A percentile compares a stretch with the other conserved stretches of the same genome.
Conservation (phyloP, 2,329 filamentous ascomycete genomes). For the Sclerotinia glacialis region DNA sequence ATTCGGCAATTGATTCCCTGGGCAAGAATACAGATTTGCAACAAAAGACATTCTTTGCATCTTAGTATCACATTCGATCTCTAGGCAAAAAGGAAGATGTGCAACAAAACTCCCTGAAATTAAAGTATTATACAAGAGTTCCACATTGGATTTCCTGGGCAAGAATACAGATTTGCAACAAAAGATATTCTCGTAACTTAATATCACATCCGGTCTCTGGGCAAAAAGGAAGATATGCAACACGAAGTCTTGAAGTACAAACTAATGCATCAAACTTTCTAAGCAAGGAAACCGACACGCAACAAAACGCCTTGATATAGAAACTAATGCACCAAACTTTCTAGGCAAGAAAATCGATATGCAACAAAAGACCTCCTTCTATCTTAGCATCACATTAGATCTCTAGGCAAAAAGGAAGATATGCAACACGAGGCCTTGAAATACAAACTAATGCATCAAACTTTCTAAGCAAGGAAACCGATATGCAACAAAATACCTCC, state of each 20-base stretch:
- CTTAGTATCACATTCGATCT: too few species aligned
- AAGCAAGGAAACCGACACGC: background rate
- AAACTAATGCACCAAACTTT: background rate
- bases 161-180: background rate
- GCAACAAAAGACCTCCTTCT: too few species aligned
- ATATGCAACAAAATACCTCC: background rate
- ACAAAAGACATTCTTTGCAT: too few species aligned
- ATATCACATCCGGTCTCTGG: background rate
- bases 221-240: background rate
- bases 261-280: background rate
- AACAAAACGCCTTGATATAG: background rate
- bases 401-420: too few species aligned
- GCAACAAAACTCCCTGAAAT: too few species aligned
- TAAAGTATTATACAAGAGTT: too few species aligned
- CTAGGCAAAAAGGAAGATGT: background rate
- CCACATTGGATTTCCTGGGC: background rate
- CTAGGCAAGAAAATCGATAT: too few species aligned
- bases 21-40: too few species aligned
- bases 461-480: background rate
- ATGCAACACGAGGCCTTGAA: too few species aligned
- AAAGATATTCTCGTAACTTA: background rate
- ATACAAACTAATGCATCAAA: background rate
- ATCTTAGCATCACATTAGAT: too few species aligned
- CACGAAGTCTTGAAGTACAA: background rate
- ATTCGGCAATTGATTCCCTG: background rate